Conservation (phyloP, 768 basidiomycete species). For the Amylocystis lapponica region DNA sequence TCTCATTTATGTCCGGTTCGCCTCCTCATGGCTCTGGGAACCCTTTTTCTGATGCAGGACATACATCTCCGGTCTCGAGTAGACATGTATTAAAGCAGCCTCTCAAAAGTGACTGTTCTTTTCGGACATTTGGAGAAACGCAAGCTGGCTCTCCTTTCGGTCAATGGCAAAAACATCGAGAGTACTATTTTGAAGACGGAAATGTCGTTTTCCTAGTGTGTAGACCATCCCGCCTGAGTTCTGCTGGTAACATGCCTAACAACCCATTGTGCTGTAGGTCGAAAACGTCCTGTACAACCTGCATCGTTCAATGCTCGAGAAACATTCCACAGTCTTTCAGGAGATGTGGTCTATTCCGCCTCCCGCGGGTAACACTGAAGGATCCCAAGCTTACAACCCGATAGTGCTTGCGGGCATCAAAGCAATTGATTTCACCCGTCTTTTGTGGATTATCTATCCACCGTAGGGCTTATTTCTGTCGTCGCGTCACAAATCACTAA, state of each 20-base stretch:
- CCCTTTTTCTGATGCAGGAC: too few relatives aligned
- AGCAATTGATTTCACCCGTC: constrained; percentile 9
- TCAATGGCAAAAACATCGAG: constrained; percentile 3
- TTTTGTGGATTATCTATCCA: constrained; percentile 12
- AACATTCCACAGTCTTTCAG: constrained; percentile 10
- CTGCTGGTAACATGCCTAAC: background rate
- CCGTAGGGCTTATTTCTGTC: constrained; percentile 1
- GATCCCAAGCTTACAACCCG: constrained; percentile 8
- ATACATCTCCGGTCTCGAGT: too few relatives aligned
- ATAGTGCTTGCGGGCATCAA: constrained; percentile 9
- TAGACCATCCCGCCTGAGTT: background rate
- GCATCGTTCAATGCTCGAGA: constrained; percentile 11
- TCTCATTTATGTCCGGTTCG: too few relatives aligned
- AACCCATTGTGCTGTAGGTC: constrained; percentile 1
- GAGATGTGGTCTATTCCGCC: constrained; percentile 11
- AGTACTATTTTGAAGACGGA: constrained; percentile 14
- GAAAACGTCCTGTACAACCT: constrained; percentile 9
- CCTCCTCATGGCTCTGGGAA: too few relatives aligned
- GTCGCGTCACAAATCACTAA: too few relatives aligned
- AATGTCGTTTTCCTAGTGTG: constrained; percentile 11
- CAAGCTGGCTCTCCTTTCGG: too few relatives aligned
- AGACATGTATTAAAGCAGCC: too few relatives aligned
- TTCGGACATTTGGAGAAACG: too few relatives aligned
- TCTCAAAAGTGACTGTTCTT: too few relatives aligned
- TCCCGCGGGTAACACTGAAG: constrained; percentile 9